Conservation (phyloP, 139 green algal species). For the Auxenochlorella protothecoides region DNA sequence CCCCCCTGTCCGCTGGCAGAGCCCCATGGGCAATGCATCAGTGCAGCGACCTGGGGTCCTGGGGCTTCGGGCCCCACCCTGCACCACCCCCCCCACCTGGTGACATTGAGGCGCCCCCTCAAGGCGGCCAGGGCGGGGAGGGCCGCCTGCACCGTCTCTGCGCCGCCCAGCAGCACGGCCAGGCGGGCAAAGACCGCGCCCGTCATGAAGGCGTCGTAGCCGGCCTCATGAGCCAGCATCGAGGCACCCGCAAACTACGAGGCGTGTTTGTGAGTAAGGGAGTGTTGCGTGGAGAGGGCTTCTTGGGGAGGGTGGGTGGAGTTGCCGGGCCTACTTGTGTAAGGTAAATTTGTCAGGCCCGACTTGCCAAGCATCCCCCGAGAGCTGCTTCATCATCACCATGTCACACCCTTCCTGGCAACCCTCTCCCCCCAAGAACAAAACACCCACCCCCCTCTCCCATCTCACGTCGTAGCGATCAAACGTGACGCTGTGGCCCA, state of each 20-base stretch:
- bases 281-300: too few species aligned
- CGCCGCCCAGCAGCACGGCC: slow-evolving; percentile 4
- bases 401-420: too few species aligned
- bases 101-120: slow-evolving; percentile 20
- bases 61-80: too few species aligned
- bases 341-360: too few species aligned
- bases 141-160: not conserved
- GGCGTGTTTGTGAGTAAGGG: not conserved
- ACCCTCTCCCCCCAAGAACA: not conserved
- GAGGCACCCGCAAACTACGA: slow-evolving; percentile 8
- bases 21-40: not conserved
- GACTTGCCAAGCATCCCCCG: not conserved
- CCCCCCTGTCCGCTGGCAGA: not conserved
- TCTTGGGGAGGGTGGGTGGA: too few species aligned
- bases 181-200: slow-evolving; percentile 30
- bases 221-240: slow-evolving; percentile 54
- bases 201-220: slow-evolving; percentile 74
- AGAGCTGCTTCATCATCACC: too few species aligned
- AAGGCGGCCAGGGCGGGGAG: too few species aligned
- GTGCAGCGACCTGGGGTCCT: not conserved
- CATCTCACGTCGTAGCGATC: slow-evolving; percentile 22
- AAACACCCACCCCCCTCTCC: not conserved
- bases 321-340: too few species aligned
- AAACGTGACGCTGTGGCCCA: slow-evolving; percentile 24
- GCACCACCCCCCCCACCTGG: not conserved